These are phyloP conservation scores for Exophiala sp. DNA, from an alignment of 2,329 filamentous ascomycete genomes.

Conservation along the genomic window DNA sequence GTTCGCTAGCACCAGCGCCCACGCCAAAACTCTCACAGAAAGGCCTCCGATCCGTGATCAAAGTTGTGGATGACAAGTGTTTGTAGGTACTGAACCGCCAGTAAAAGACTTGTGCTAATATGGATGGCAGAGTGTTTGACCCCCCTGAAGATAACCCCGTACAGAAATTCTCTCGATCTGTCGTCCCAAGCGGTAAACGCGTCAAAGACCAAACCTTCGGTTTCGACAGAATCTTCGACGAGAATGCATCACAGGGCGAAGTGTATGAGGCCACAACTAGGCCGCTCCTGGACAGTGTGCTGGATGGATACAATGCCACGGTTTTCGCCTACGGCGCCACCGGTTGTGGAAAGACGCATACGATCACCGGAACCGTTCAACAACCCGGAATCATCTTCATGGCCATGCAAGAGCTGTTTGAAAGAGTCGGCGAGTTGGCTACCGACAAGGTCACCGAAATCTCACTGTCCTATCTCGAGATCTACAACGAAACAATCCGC, in stretches of 20 bases:
- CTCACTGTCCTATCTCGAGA: slow-evolving; percentile 90
- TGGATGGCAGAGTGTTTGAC: slow-evolving; percentile 71
- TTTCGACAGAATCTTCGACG: slow-evolving; percentile 95
- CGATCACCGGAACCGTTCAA: slow-evolving; percentile 85
- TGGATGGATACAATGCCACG: slow-evolving; percentile 97
- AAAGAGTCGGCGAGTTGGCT: slow-evolving; percentile 81
- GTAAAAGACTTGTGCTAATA: background rate
- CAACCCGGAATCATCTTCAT: slow-evolving; percentile 97
- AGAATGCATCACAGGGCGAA: slow-evolving; percentile 83
- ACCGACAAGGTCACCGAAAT: slow-evolving; percentile 86
- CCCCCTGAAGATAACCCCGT: slow-evolving; percentile 92
- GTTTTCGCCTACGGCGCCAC: slow-evolving; percentile 98
- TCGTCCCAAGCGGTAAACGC: slow-evolving; percentile 77
- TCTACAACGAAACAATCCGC: slow-evolving; percentile 98
- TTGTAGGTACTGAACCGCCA: slow-evolving; percentile 56
- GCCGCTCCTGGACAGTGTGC: slow-evolving; percentile 82
- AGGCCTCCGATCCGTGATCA: slow-evolving; percentile 85
- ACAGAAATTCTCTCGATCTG: slow-evolving; percentile 75
- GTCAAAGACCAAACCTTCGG: slow-evolving; percentile 97
- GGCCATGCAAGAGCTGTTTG: slow-evolving; percentile 98
- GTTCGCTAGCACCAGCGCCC: slow-evolving; percentile 80
- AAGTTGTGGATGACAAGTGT: slow-evolving; percentile 92
- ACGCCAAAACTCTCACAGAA: slow-evolving; percentile 78
- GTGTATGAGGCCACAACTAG: slow-evolving; percentile 93
- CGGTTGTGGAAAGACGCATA: slow-evolving; percentile 97